phyloP scores from a whole-genome alignment of 2,329 filamentous ascomycete genomes.

The Aphanocladium album region DNA sequence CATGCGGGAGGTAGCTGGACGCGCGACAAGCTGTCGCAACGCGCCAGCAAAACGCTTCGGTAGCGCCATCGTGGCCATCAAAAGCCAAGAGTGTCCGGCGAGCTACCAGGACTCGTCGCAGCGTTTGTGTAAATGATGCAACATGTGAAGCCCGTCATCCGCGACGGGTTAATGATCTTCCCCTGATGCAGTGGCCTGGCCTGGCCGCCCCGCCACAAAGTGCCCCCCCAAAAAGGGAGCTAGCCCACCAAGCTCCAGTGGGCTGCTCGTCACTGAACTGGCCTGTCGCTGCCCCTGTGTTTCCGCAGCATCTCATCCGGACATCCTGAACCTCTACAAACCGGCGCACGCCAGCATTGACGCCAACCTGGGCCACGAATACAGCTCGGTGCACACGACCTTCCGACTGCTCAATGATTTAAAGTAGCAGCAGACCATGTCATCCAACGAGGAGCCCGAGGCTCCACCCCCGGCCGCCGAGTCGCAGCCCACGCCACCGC shows the following conservation, averaged over 20 bases:
- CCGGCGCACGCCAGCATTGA: constrained; percentile 6
- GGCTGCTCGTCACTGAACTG: constrained; percentile 7
- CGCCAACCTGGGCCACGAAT: background rate
- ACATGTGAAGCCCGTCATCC: background rate
- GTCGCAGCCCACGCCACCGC: constrained; percentile 32
- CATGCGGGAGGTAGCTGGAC: background rate
- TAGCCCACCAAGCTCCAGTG: constrained; percentile 2
- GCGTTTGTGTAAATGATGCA: background rate
- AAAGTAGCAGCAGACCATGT: constrained; percentile 25
- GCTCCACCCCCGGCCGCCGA: constrained; percentile 19
- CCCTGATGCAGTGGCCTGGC: constrained; percentile 1
- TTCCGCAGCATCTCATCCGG: background rate
- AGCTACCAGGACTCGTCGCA: background rate
- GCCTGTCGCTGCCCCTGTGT: constrained; percentile 6
- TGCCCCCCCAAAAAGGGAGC: background rate
- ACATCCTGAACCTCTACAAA: background rate
- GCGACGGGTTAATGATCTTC: constrained; percentile 28
- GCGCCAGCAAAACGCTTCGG: background rate
- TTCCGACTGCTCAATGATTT: background rate
- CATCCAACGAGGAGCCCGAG: constrained; percentile 32
- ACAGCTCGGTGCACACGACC: background rate
- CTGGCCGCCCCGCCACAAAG: background rate
- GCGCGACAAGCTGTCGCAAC: background rate
- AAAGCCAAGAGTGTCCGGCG: too few relatives aligned
- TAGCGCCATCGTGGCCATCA: background rate